A percentile compares a stretch with the other conserved stretches of the same genome.
These are phyloP conservation scores for Saccharomycodes ludwigii DNA, from an alignment of 805 yeast species.

Conservation along the genomic window DNA sequence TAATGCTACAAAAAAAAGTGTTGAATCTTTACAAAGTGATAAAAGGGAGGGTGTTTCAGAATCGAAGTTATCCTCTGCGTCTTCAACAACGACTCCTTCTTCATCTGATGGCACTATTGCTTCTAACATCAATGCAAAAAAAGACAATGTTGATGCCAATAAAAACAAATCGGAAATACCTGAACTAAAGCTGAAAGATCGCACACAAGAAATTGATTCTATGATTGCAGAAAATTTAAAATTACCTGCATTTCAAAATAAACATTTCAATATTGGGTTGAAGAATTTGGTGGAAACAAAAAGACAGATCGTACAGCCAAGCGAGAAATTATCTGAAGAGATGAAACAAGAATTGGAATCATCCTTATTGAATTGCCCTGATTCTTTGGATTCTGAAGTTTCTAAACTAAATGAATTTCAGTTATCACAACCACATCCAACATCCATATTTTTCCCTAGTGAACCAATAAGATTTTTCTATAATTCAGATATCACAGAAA, in stretches of 20 bases:
- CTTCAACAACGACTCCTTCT: too few species aligned
- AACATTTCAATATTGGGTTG: slow-evolving; percentile 9
- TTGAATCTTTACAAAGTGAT: too few species aligned
- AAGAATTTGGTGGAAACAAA: slow-evolving; percentile 20
- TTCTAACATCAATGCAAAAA: too few species aligned
- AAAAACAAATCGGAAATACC: neutral
- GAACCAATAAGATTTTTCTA: slow-evolving; percentile 24
- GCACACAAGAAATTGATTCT: neutral
- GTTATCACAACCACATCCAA: slow-evolving; percentile 78
- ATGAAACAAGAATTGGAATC: slow-evolving; percentile 41
- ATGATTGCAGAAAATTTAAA: neutral
- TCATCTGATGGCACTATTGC: too few species aligned
- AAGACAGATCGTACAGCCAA: slow-evolving; percentile 19
- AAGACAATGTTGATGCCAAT: too few species aligned
- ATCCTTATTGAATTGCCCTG: slow-evolving; percentile 83
- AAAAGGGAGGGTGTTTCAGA: too few species aligned
- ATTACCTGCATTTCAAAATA: neutral
- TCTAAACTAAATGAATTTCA: slow-evolving; percentile 49
- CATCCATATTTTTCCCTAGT: slow-evolving; percentile 77
- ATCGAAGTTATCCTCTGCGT: too few species aligned
- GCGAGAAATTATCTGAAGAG: slow-evolving; percentile 17
- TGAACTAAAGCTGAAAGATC: neutral
- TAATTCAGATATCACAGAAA: slow-evolving; percentile 3
- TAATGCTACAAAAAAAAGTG: too few species aligned
- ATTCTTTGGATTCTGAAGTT: slow-evolving; percentile 78